Conservation (phyloP, 202 grass and related monocot genomes). For the Alloteropsis angusta region DNA sequence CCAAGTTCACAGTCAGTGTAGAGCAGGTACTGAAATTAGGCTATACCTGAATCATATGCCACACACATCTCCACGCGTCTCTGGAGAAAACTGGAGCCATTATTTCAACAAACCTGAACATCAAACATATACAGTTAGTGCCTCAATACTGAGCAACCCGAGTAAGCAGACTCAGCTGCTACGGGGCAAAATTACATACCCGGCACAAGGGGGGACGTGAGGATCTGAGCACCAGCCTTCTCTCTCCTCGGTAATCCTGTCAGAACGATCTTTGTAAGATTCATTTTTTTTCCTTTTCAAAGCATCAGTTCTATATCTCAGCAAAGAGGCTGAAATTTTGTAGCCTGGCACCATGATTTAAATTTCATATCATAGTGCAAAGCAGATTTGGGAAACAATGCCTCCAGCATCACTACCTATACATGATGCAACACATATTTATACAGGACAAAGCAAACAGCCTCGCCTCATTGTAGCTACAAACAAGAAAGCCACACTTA, state of each 20-base stretch:
- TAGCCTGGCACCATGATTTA: not conserved
- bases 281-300: not conserved
- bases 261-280: conserved; percentile 9
- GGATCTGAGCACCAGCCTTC: conserved; percentile 71
- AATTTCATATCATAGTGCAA: not conserved
- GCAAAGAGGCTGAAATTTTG: not conserved
- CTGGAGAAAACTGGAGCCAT: conserved; percentile 93
- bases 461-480: not conserved
- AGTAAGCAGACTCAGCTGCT: not conserved
- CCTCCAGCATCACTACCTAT: not conserved
- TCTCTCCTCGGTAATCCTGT: conserved; percentile 73
- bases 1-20: not conserved
- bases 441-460: not conserved
- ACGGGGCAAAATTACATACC: conserved; percentile 32
- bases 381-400: not conserved
- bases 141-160: not conserved
- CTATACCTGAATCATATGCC: conserved; percentile 95
- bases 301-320: not conserved
- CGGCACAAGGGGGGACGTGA: conserved; percentile 81
- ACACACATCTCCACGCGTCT: conserved; percentile 90
- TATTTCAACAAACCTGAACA: conserved; percentile 89
- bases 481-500: conserved; percentile 34
- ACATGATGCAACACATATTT: not conserved
- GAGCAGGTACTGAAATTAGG: not conserved
- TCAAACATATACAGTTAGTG: not conserved